Base-by-base conservation (phyloP, 768 basidiomycete genomes). In the Boletus sp. region DNA sequence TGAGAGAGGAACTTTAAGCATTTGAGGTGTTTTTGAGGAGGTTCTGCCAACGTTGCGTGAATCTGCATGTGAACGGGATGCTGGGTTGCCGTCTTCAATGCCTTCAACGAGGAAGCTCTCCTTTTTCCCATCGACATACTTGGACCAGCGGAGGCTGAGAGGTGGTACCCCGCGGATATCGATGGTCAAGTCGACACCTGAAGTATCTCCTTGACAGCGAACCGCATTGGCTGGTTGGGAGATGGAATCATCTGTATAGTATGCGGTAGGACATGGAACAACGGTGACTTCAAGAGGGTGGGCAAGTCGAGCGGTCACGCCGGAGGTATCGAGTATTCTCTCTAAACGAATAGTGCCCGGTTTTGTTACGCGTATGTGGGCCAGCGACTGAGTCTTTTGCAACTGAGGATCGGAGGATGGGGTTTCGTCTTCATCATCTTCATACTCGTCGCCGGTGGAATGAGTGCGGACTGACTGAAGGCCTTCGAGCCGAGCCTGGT, bases 81-180 rank as follows among this genome's bases (percentile, higher is more conserved):
- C 70, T 28, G 76, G 71, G 45, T 78, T 77, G 24, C 79, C 78
- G 39, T 80, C 82, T 68, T 92, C 88, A 48, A 95, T 91, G 9
- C 93, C 92, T 65, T 94, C 92, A 2, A 94, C 90, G 40, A 89
- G 73, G 59, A 89, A 89, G 45, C 81, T 77, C 65, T 94, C 90
- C 53, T 79, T 77, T 58, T 79, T 77, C 11, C 84, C 85, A 54
- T 85, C 86, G 42, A 86, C 75, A 24, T 86, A 83, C 59, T 85
- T 84, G 64, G 83, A 79, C 91, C 91, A 93, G 42, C 83, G 81
- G 42, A 94, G 76, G 64, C 84, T 88, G 63, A 93, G 77, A 11
- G 90, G 89, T 18, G 90, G 88, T 9, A 90, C 83, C 8, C 90
- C 91, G 55, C 75, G 76, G 29, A 92, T 84, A 50, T 82, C 78